Evolutionary conservation across 352 stramenopile genomes (phyloP), one percentile per base, ranked within the genome.

Genomic region (Phytophthora sojae): DNA sequence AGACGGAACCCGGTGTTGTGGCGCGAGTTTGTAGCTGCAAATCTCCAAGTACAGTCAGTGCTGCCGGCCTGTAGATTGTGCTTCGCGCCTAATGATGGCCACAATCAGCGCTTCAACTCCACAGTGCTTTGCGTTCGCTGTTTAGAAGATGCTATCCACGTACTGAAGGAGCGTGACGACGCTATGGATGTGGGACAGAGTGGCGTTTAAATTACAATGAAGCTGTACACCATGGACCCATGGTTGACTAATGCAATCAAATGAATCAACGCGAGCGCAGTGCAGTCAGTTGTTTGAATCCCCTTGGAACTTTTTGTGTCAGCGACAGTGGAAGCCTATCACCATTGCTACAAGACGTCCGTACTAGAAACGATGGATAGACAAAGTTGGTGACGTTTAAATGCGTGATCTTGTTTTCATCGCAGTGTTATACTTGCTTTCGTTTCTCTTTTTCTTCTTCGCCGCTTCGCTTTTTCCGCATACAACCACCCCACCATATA

Each of bases 61-160:
- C 60, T 80, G 35, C 58, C 72, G 11, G 35, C 35, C 32, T 91
- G 83, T 25, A 71, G 69, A 61, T 54, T 86, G 50, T 91, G 83
- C 52, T 74, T 75, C 2, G 44, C 66, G 26, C 72, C 73, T 8
- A 86, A 87, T 55, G 63, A 77, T 57, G 81, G 77, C 5, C 54
- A 57, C 39, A 78, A 89, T 35, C 83, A 91, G 60, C 77, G 81
- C 2, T 73, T 90, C 37, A 91, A 90, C 52, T 75, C 75, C 8
- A 75, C 73, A 26, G 77, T 86, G n/a, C 45, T 91, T 32, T 91
- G 83, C 73, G 51, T 77, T 25, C 52, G 50, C 1, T 91, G 83
- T 45, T 51, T 89, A 21, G 50, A 74, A 35, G 67, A 77, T 23
- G 73, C 69, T 39, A 37, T 79, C 5, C 1, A 60, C 7, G 39